These are phyloP conservation scores for Lachnellula suecica DNA, from an alignment of 2,329 filamentous ascomycete genomes.

Conservation along the genomic window DNA sequence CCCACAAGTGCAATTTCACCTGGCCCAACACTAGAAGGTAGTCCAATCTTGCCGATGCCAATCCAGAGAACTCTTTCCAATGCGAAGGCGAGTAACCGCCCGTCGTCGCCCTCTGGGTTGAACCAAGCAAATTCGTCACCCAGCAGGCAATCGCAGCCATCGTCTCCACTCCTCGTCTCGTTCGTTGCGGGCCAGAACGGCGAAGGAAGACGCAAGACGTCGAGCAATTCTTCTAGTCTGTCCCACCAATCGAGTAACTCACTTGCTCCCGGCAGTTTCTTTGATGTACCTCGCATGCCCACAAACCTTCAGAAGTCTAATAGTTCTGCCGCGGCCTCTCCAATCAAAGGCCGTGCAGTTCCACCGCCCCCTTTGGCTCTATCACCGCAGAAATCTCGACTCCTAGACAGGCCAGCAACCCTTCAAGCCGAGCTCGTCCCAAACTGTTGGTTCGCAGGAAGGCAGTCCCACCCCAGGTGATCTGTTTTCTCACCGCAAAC, in stretches of 20 bases:
- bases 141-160: conserved; percentile 78
- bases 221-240: conserved; percentile 80
- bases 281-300: conserved; percentile 68
- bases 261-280: conserved; percentile 68
- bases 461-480: conserved; percentile 72
- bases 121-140: conserved; percentile 84
- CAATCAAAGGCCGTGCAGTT: conserved; percentile 52
- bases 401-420: conserved; percentile 59
- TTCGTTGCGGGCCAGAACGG: conserved; percentile 83
- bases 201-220: conserved; percentile 83
- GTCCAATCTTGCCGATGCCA: conserved; percentile 76
- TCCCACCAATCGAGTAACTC: conserved; percentile 74
- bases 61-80: conserved; percentile 81
- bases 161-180: conserved; percentile 90
- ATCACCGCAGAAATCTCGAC: conserved; percentile 65
- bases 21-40: conserved; percentile 75
- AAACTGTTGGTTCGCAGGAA: conserved; percentile 93
- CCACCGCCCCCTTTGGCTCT: conserved; percentile 48
- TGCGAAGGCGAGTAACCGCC: conserved; percentile 74
- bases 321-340: conserved; percentile 52
- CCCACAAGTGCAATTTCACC: conserved; percentile 48
- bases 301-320: conserved; percentile 60
- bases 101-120: conserved; percentile 80
- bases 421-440: conserved; percentile 72
- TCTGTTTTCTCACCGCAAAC: conserved; percentile 74